Evolutionary conservation across 2,329 filamentous ascomycete genomes (phyloP).

Genomic region (Fusarium pseudograminearum): DNA sequence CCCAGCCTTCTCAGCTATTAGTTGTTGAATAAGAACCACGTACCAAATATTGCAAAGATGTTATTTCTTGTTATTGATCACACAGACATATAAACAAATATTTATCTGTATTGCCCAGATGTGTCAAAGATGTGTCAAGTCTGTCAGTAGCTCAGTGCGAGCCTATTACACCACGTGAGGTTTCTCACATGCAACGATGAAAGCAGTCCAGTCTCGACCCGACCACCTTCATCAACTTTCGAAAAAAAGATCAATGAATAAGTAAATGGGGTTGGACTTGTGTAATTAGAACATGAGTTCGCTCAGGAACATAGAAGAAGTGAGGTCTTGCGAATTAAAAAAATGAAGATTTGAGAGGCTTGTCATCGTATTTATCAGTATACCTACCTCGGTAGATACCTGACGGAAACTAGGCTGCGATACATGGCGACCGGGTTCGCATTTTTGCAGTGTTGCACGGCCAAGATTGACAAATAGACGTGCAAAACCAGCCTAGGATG

Average conservation of each 20-base stretch:
- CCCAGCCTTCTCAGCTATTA: not conserved
- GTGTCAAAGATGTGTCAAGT: not conserved
- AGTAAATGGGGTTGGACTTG: not conserved
- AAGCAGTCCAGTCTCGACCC: not conserved
- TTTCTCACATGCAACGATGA: not conserved
- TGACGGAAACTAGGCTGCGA: no score
- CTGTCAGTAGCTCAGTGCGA: not conserved
- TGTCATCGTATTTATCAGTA: no score
- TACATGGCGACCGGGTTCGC: no score
- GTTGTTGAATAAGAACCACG: not conserved
- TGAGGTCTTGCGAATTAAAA: not conserved
- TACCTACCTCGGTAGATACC: no score
- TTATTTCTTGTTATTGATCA: not conserved
- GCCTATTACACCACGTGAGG: not conserved
- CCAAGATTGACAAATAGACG: no score
- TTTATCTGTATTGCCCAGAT: not conserved
- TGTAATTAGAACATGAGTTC: not conserved
- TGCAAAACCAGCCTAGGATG: no score
- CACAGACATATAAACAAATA: constrained; percentile 1
- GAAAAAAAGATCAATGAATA: not conserved
- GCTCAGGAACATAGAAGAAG: not conserved
- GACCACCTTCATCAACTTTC: not conserved
- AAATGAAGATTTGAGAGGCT: not conserved
- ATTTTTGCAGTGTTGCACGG: no score
- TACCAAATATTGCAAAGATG: constrained; percentile 1